Evolutionary conservation across 805 yeast species (phyloP).

Genomic region (Saccharomycopsis fodiens): DNA sequence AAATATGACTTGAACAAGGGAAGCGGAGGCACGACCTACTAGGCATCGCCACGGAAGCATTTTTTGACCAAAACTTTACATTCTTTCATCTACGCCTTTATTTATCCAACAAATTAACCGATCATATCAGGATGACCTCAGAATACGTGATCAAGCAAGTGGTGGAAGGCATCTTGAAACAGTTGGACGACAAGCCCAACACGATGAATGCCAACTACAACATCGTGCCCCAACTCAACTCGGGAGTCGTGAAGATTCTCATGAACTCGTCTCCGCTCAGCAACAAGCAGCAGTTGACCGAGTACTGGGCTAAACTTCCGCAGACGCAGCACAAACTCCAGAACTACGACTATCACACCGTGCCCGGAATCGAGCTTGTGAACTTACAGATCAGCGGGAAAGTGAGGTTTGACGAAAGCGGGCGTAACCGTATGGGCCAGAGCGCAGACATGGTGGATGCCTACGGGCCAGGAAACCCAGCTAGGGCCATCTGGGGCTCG

Average conservation of each 20-base stretch:
- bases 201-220: background rate
- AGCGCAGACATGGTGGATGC: constrained; percentile 42
- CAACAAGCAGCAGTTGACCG: constrained; percentile 35
- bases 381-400: constrained; percentile 36
- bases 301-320: constrained; percentile 37
- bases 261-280: constrained; percentile 35
- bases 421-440: constrained; percentile 58
- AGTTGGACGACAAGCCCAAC: constrained; percentile 13
- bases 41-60: too few species aligned
- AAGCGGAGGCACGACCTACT: too few species aligned
- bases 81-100: too few species aligned
- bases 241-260: constrained; percentile 27
- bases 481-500: constrained; percentile 57
- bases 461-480: constrained; percentile 17
- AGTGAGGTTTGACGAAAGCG: constrained; percentile 71
- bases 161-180: constrained; percentile 3
- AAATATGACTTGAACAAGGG: too few species aligned
- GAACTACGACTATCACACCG: constrained; percentile 36
- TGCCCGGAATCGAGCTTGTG: constrained; percentile 26
- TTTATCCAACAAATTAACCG: too few species aligned
- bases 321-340: constrained; percentile 33
- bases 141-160: constrained; percentile 4
- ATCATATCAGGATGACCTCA: background rate
- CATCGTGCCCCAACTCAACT: constrained; percentile 3
- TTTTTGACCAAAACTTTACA: too few species aligned